Evolutionary conservation across 108 stramenopile genomes (phyloP).

Genomic region (Nitzschia sp.): DNA sequence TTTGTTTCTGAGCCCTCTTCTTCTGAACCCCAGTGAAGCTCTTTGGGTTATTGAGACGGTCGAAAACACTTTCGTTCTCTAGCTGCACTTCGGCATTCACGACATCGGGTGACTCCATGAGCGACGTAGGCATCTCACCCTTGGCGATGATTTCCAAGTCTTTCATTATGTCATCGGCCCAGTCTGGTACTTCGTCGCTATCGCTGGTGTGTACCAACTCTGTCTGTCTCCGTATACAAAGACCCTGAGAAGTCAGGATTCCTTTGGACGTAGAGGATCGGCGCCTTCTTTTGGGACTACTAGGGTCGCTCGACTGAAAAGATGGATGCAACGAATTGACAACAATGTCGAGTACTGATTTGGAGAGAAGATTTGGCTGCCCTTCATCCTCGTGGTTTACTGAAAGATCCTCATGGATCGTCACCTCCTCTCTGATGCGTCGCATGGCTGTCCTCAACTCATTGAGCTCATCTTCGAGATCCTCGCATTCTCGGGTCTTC

Average conservation of each 20-base stretch:
- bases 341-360: slow-evolving; percentile 24
- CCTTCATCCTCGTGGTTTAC: not conserved
- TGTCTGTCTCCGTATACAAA: not conserved
- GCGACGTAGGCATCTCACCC: slow-evolving; percentile 50
- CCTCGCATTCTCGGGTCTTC: slow-evolving; percentile 36
- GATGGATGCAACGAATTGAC: slow-evolving; percentile 15
- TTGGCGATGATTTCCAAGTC: slow-evolving; percentile 71
- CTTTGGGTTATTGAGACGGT: slow-evolving; percentile 49
- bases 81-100: slow-evolving; percentile 26
- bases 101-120: slow-evolving; percentile 32
- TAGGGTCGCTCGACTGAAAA: slow-evolving; percentile 2
- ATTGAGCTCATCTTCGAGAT: slow-evolving; percentile 30
- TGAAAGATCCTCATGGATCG: not conserved
- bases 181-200: slow-evolving; percentile 53
- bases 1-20: not conserved
- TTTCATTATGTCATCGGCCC: slow-evolving; percentile 70
- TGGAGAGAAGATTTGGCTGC: not conserved
- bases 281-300: slow-evolving; percentile 2
- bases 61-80: slow-evolving; percentile 40
- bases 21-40: slow-evolving; percentile 57
- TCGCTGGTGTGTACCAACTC: slow-evolving; percentile 32
- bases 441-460: slow-evolving; percentile 38
- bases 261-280: not conserved
- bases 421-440: slow-evolving; percentile 33
- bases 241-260: slow-evolving; percentile 4